Base-by-base conservation (phyloP, 1,284 basidiomycete species). In the Boletellus dicymbophilus region DNA sequence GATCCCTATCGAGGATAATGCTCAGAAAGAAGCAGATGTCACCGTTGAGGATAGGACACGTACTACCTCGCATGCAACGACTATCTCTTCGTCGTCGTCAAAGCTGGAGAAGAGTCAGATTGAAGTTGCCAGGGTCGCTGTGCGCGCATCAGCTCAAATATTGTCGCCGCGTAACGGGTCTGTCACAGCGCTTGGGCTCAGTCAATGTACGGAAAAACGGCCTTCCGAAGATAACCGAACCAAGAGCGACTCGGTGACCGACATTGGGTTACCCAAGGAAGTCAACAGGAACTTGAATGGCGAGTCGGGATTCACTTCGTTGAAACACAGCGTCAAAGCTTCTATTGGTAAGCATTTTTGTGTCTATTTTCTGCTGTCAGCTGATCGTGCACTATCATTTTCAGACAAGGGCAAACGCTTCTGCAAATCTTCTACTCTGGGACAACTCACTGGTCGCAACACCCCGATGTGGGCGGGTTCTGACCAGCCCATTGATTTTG, bases 241-340 rank as follows among this genome's bases (percentile, higher is more conserved):
- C 28, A 57, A 52, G 51, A 46, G 22, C 8, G 40, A 51, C 4
- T 25, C 50, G 13, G 44, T 60, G 28, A 58, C 56, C 25, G 64
- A 67, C 22, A 54, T 44, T 39, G 65, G 59, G 4, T 46, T 66
- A 10, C 68, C 64, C 6, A 23, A 48, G 20, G 66, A 70, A 16
- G 38, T 51, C 15, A 48, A 33, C 33, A 54, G 65, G 46, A 54
- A 33, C 18, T 16, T 33, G 16, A 33, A 50, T 21, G 48, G 40
- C 30, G 68, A 70, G 44, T 61, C 55, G 9, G 68, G 65, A 38
- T 55, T 67, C 15, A 52, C 7, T 23, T 62, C 65, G 20, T 43
- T 89, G 58, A 88, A 79, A 65, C 85, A 88, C 54, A 81, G 79
- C 49, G 74, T 90, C 54, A 86, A 79, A 63, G 73, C 78, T 54